Evolutionary conservation across 2,329 filamentous ascomycete species (phyloP).

Genomic region (Diaporthe aspalathi): DNA sequence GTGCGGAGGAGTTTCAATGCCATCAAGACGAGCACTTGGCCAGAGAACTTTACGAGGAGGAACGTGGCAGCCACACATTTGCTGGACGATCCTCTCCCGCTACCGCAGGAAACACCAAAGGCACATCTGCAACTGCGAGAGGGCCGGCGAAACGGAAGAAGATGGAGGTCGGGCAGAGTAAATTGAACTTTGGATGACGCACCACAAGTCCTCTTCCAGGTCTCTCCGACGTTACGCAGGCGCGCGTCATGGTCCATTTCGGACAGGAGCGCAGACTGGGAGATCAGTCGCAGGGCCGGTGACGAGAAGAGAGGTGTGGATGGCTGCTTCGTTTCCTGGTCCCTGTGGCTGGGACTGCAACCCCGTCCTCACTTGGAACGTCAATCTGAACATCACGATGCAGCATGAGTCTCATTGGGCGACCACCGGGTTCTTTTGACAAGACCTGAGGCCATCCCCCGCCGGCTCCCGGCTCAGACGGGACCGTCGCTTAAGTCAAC

Average conservation of each 20-base stretch:
- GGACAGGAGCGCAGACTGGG: not conserved
- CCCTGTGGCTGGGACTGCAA: not conserved
- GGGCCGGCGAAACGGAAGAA: conserved; percentile 53
- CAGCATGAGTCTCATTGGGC: conserved; percentile 5
- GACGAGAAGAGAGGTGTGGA: not conserved
- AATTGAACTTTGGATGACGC: conserved; percentile 67
- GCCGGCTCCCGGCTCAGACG: not conserved
- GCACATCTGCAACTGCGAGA: conserved; percentile 53
- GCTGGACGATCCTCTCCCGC: conserved; percentile 50
- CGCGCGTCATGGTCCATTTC: not conserved
- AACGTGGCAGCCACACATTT: conserved; percentile 64
- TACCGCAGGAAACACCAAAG: conserved; percentile 48
- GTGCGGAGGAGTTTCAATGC: conserved; percentile 71
- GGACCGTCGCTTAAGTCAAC: not conserved
- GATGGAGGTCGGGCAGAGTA: conserved; percentile 70
- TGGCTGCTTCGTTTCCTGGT: not conserved
- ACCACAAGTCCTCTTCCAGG: conserved; percentile 33
- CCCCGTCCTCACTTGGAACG: not conserved
- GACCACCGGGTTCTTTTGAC: not conserved
- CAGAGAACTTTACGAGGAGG: conserved; percentile 79
- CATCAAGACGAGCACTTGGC: conserved; percentile 97
- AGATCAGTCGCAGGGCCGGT: too few relatives aligned
- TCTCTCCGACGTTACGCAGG: not conserved
- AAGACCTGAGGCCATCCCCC: not conserved
- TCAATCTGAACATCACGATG: conserved; percentile 3